A percentile compares a stretch with the other conserved stretches of the same genome.
Evolutionary conservation across 306 rosid species (phyloP).

Genomic region (Casuarina equisetifolia): DNA sequence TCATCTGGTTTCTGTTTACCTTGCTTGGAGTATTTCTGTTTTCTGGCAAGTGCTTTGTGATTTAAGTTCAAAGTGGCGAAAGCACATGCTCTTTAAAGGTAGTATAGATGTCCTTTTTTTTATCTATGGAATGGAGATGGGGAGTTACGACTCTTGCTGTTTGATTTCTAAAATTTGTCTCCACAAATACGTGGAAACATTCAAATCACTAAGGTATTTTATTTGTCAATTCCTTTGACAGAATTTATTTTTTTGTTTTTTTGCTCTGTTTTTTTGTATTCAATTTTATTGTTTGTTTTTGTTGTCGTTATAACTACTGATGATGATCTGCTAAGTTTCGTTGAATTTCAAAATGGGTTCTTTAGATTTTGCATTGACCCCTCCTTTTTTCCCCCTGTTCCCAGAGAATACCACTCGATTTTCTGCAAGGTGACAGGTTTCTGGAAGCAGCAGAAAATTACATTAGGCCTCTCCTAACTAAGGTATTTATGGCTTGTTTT

Average conservation of each 20-base stretch:
- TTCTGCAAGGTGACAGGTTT: constrained; percentile 78
- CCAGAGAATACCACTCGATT: constrained; percentile 98
- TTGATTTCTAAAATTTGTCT: background rate
- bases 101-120: background rate
- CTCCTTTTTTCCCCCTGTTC: constrained; percentile 23
- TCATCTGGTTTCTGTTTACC: background rate
- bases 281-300: background rate
- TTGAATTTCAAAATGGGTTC: constrained; percentile 2
- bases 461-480: constrained; percentile 86
- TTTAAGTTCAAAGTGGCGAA: background rate
- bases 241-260: background rate
- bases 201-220: background rate
- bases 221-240: background rate
- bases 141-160: background rate
- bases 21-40: background rate
- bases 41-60: background rate
- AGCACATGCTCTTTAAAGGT: background rate
- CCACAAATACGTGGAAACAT: background rate
- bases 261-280: background rate
- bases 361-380: constrained; percentile 11
- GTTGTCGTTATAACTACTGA: background rate
- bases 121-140: background rate
- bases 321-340: background rate
- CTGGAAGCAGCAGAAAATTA: constrained; percentile 87
- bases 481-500: constrained; percentile 46